phyloP scores from a whole-genome alignment of 2,329 filamentous ascomycete species.

The Xylaria polymorpha region DNA sequence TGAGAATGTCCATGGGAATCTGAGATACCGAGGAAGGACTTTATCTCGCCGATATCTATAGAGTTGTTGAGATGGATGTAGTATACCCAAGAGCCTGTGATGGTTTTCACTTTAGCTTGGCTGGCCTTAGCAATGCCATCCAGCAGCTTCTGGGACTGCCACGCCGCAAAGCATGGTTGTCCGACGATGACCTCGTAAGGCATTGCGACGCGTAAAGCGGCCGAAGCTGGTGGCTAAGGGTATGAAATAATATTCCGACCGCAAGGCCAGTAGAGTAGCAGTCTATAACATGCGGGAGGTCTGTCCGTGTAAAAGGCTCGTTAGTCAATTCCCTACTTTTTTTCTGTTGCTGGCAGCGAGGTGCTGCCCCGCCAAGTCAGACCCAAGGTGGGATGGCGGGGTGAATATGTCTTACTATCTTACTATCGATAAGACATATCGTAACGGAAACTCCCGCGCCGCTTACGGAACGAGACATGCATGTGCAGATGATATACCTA shows the following conservation, averaged over 20 bases:
- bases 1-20: constrained; percentile 49
- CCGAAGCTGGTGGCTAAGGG: constrained; percentile 10
- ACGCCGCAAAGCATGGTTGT: constrained; percentile 62
- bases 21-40: constrained; percentile 45
- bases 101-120: constrained; percentile 57
- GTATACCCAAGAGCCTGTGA: constrained; percentile 71
- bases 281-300: constrained; percentile 21
- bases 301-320: constrained; percentile 1
- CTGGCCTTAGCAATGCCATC: constrained; percentile 56
- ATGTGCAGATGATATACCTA: no score
- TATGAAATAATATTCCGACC: constrained; percentile 22
- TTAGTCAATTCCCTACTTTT: constrained; percentile 24
- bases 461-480: constrained; percentile 10
- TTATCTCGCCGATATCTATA: constrained; percentile 53
- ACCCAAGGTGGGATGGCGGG: constrained; percentile 36
- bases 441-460: neutral
- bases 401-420: constrained; percentile 18
- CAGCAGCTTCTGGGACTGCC: constrained; percentile 59
- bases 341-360: constrained; percentile 4
- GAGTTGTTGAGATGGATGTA: constrained; percentile 70
- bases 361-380: constrained; percentile 35
- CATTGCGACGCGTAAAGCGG: constrained; percentile 37
- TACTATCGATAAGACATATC: constrained; percentile 31
- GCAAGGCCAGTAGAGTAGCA: constrained; percentile 15
- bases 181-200: constrained; percentile 49